These are phyloP conservation scores for Cladosporium cucumerinum DNA, from an alignment of 2,329 filamentous ascomycete species.

Conservation along the genomic window DNA sequence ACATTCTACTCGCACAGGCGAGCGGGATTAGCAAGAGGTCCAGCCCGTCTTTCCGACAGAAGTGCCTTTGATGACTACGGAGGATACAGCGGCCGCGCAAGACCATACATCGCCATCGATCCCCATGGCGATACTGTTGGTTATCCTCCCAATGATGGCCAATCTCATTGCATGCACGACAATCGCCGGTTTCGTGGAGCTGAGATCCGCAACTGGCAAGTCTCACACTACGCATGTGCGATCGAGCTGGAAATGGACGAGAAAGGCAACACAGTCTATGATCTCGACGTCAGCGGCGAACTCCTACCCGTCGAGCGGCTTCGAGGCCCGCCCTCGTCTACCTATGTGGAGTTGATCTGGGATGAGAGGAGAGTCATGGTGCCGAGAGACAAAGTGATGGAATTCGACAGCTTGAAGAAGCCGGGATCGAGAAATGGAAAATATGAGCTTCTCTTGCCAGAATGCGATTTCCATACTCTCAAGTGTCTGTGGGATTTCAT, in stretches of 20 bases:
- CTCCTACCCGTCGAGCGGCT: constrained; percentile 33
- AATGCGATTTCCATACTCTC: constrained; percentile 33
- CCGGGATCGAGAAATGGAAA: constrained; percentile 31
- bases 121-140: constrained; percentile 21
- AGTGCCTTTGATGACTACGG: not conserved
- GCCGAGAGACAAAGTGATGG: constrained; percentile 29
- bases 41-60: not conserved
- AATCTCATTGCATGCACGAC: constrained; percentile 32
- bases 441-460: constrained; percentile 34
- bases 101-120: constrained; percentile 24
- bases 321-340: constrained; percentile 30
- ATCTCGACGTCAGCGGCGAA: constrained; percentile 31
- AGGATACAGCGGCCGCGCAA: not conserved
- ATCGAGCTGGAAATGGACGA: constrained; percentile 35
- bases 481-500: constrained; percentile 36
- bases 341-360: constrained; percentile 40
- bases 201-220: constrained; percentile 34
- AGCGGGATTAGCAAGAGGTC: constrained; percentile 9
- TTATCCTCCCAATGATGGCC: constrained; percentile 22
- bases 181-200: constrained; percentile 29
- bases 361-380: constrained; percentile 35
- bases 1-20: constrained; percentile 33
- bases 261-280: constrained; percentile 36
- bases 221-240: constrained; percentile 29
- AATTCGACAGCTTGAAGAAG: constrained; percentile 31